Conservation (phyloP, 1,284 basidiomycete species). For the Rhodotorula sp. region DNA sequence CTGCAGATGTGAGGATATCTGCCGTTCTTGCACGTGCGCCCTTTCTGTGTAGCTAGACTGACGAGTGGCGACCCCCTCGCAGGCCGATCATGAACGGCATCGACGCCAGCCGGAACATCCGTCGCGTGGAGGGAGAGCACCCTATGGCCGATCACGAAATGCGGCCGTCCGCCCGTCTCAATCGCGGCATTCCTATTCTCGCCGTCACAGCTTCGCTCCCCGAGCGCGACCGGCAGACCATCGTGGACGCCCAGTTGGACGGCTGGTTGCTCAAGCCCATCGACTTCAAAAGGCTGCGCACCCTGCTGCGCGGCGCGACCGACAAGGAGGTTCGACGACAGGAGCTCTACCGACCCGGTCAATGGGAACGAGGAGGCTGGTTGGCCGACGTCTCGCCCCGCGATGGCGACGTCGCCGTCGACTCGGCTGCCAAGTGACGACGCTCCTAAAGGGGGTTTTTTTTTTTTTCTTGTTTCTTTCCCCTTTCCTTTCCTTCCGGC, state of each 20-base stretch:
- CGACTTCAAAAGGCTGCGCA: constrained; percentile 56
- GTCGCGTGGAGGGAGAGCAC: constrained; percentile 32
- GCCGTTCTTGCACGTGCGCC: not conserved
- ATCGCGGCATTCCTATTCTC: constrained; percentile 50
- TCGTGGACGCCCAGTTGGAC: constrained; percentile 41
- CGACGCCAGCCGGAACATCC: constrained; percentile 44
- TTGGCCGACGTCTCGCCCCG: constrained; percentile 1
- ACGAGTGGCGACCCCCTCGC: not conserved
- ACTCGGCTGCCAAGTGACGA: not conserved
- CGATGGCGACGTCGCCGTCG: not conserved
- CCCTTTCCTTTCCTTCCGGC: not conserved
- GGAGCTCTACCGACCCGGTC: constrained; percentile 57
- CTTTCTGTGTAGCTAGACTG: not conserved
- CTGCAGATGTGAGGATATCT: constrained; percentile 34
- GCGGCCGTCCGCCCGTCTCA: constrained; percentile 37
- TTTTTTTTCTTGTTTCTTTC: not conserved
- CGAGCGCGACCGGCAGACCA: constrained; percentile 33
- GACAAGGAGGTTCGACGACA: constrained; percentile 58
- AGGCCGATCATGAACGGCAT: constrained; percentile 45
- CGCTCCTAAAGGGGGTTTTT: not conserved
- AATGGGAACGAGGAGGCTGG: constrained; percentile 40
- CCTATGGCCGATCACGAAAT: not conserved
- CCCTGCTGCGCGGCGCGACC: constrained; percentile 62
- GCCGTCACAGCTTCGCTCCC: constrained; percentile 48
- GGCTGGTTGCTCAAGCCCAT: constrained; percentile 44